Percentiles rank a stretch among this genome's conserved stretches.
Evolutionary conservation across 306 rosid genomes (phyloP).

Genomic region (Pterocarpus macrocarpus): DNA sequence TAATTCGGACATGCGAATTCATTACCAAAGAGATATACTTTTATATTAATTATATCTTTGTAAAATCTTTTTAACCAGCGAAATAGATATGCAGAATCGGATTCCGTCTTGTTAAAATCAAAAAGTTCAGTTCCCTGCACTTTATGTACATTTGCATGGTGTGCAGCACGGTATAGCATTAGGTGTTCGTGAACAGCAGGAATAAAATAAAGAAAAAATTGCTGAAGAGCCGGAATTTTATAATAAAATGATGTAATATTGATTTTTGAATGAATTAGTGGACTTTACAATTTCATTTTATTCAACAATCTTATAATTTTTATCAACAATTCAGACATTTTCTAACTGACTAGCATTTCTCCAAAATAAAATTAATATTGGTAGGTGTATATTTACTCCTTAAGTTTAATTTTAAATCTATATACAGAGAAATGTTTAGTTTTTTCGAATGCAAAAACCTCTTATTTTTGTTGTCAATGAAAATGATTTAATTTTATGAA

Average conservation of each 20-base stretch:
- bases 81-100: conserved; percentile 47
- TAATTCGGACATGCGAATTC: conserved; percentile 38
- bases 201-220: not conserved
- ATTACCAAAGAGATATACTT: conserved; percentile 6
- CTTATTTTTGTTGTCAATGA: not conserved
- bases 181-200: not conserved
- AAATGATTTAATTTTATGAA: not conserved
- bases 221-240: too few relatives aligned
- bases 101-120: conserved; percentile 27
- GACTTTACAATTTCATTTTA: too few relatives aligned
- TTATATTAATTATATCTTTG: not conserved
- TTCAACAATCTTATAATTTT: too few relatives aligned
- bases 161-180: not conserved
- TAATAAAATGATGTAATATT: too few relatives aligned
- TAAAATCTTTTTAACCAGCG: conserved; percentile 42
- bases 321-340: too few relatives aligned
- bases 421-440: not conserved
- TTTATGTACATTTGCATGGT: not conserved
- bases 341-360: too few relatives aligned
- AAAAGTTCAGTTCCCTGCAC: not conserved
- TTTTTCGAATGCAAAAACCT: not conserved
- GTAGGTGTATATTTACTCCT: not conserved
- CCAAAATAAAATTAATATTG: not conserved
- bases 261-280: too few relatives aligned
- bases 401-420: not conserved